Evolutionary conservation across 1,284 basidiomycete genomes (phyloP).

Genomic region (Marasmius tenuissimus): DNA sequence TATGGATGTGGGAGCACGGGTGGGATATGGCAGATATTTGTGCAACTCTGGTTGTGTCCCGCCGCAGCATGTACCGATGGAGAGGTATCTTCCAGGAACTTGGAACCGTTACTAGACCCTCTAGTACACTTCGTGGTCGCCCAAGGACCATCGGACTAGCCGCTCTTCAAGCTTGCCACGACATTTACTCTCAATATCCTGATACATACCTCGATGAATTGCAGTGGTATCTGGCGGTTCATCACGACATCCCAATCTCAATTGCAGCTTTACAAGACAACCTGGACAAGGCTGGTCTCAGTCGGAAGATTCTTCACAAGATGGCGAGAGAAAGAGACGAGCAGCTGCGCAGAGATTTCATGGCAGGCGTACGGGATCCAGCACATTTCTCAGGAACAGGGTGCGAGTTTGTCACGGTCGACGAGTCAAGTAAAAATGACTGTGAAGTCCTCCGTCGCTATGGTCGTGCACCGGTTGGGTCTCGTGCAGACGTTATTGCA

Average conservation of each 20-base stretch:
- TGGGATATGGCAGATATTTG: slow-evolving; percentile 16
- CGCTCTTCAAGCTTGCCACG: slow-evolving; percentile 6
- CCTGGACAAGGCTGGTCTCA: slow-evolving; percentile 9
- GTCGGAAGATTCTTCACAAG: slow-evolving; percentile 13
- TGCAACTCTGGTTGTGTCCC: slow-evolving; percentile 17
- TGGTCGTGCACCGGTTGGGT: not conserved
- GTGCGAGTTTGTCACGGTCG: slow-evolving; percentile 3
- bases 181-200: slow-evolving; percentile 5
- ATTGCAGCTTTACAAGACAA: slow-evolving; percentile 8
- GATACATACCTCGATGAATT: slow-evolving; percentile 14
- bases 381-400: slow-evolving; percentile 3
- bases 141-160: slow-evolving; percentile 9
- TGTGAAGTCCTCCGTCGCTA: not conserved
- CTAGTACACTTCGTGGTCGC: slow-evolving; percentile 6
- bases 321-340: no score
- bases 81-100: slow-evolving; percentile 13
- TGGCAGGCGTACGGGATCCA: not conserved
- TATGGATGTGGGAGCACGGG: not conserved
- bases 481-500: slow-evolving; percentile 18
- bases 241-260: slow-evolving; percentile 14
- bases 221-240: slow-evolving; percentile 12
- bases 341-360: not conserved
- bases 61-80: slow-evolving; percentile 22
- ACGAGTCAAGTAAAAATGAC: slow-evolving; percentile 12
- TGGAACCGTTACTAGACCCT: slow-evolving; percentile 8